Percentiles rank a stretch among this genome's conserved stretches.
Conservation (phyloP, 2,329 filamentous ascomycete genomes). For the Cladosporium sp. region DNA sequence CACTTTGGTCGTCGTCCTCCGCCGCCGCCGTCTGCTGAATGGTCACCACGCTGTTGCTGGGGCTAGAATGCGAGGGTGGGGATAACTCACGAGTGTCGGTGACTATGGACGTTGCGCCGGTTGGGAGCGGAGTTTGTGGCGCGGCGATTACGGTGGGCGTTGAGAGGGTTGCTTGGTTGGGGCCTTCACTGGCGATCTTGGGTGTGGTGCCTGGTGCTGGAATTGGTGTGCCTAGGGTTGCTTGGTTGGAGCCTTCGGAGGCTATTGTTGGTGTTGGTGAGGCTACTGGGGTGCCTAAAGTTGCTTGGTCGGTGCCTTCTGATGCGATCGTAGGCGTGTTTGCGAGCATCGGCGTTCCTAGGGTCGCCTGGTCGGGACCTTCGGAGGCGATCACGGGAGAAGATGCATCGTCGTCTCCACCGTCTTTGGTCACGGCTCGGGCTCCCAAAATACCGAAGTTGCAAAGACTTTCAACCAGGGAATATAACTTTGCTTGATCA, state of each 20-base stretch:
- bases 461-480: neutral
- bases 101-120: neutral
- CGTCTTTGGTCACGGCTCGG: neutral
- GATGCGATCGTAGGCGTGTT: neutral
- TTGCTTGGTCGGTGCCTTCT: neutral
- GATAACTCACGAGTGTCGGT: slow-evolving; percentile 3
- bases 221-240: neutral
- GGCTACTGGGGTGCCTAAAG: neutral
- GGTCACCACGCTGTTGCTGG: neutral
- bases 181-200: neutral
- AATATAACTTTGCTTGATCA: slow-evolving; percentile 5
- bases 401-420: neutral
- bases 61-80: neutral
- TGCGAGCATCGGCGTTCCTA: neutral
- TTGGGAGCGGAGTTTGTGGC: neutral
- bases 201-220: neutral
- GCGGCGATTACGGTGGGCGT: neutral
- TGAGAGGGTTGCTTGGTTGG: neutral
- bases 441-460: neutral
- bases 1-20: neutral
- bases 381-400: neutral
- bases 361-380: neutral
- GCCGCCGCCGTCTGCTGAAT: neutral
- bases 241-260: neutral
- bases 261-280: neutral